These are phyloP conservation scores for Kwoniella dejecticola DNA, from an alignment of 768 basidiomycete genomes.

Conservation along the genomic window DNA sequence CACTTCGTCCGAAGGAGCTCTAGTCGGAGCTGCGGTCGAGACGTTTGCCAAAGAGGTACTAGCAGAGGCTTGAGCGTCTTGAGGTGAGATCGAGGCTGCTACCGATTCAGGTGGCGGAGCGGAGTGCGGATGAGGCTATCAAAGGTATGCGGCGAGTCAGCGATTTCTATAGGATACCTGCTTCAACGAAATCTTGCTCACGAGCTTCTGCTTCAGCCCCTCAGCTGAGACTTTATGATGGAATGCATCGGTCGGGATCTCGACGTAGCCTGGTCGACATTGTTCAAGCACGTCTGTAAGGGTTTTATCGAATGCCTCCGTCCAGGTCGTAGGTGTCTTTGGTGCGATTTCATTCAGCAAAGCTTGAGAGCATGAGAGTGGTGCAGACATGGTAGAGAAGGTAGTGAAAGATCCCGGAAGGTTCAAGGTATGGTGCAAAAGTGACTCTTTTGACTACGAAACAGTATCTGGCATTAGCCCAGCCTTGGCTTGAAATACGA, in stretches of 20 bases:
- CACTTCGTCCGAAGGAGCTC: slow-evolving; percentile 43
- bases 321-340: slow-evolving; percentile 59
- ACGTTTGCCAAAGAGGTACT: slow-evolving; percentile 21
- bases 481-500: background rate
- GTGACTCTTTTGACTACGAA: slow-evolving; percentile 59
- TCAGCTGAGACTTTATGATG: slow-evolving; percentile 67
- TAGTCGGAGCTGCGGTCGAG: background rate
- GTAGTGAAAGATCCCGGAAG: slow-evolving; percentile 76
- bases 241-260: slow-evolving; percentile 81
- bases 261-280: slow-evolving; percentile 84
- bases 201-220: slow-evolving; percentile 63
- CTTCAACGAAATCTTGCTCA: slow-evolving; percentile 54
- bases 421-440: slow-evolving; percentile 87
- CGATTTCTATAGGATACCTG: background rate
- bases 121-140: slow-evolving; percentile 50
- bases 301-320: slow-evolving; percentile 73
- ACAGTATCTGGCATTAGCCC: background rate
- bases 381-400: slow-evolving; percentile 72
- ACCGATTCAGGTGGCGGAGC: slow-evolving; percentile 44
- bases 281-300: slow-evolving; percentile 62
- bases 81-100: slow-evolving; percentile 20
- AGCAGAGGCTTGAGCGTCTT: slow-evolving; percentile 18
- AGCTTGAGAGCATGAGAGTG: slow-evolving; percentile 73
- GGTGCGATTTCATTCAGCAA: slow-evolving; percentile 60
- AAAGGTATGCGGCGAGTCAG: slow-evolving; percentile 8